Evolutionary conservation across 345 rosid genomes (phyloP).

Genomic region (Aquilaria sinensis): DNA sequence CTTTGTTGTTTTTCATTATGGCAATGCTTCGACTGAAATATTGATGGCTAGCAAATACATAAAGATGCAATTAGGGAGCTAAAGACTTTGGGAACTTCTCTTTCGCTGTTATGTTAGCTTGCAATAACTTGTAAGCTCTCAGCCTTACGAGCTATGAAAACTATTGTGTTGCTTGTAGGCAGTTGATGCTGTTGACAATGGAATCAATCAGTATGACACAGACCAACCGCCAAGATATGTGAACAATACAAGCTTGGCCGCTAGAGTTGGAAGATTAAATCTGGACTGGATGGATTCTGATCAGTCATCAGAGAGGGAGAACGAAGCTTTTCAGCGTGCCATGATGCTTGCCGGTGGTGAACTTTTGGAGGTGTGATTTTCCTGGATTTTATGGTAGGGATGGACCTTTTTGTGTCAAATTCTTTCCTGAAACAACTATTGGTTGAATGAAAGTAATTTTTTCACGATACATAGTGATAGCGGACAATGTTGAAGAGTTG

Average conservation of each 20-base stretch:
- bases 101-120: too few species aligned
- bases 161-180: constrained; percentile 28
- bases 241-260: constrained; percentile 55
- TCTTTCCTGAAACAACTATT: neutral
- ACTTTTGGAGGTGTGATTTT: constrained; percentile 54
- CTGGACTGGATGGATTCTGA: constrained; percentile 83
- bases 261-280: constrained; percentile 74
- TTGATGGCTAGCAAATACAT: too few species aligned
- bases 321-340: constrained; percentile 66
- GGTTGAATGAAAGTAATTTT: neutral
- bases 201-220: constrained; percentile 64
- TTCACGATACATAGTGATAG: neutral
- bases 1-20: neutral
- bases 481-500: neutral
- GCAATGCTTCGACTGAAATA: neutral
- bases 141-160: too few species aligned
- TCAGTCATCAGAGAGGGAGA: constrained; percentile 70
- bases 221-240: constrained; percentile 78
- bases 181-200: constrained; percentile 79
- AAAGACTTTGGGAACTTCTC: too few species aligned
- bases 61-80: too few species aligned
- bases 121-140: too few species aligned
- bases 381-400: neutral
- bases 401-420: neutral
- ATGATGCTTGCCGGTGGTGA: constrained; percentile 74